A percentile compares a stretch with the other conserved stretches of the same genome.
These are phyloP conservation scores for Ustilago curta DNA, from an alignment of 1,284 basidiomycete genomes.

Conservation along the genomic window DNA sequence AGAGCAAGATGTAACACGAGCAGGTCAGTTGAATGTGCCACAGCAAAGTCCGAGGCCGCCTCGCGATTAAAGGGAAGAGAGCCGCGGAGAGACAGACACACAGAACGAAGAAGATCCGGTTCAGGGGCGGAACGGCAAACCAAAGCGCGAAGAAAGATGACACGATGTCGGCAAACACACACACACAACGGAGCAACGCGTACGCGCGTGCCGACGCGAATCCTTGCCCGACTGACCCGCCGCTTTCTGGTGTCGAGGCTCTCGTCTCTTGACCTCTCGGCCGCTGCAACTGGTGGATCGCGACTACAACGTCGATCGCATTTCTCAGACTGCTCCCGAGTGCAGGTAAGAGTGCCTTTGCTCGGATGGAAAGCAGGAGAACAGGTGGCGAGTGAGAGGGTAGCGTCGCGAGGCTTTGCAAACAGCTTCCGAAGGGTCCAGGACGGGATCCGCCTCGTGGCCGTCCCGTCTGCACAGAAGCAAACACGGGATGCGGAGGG, in stretches of 20 bases:
- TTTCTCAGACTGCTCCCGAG: no score
- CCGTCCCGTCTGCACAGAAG: slow-evolving; percentile 4
- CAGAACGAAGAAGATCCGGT: not conserved
- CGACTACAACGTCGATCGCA: no score
- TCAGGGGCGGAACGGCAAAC: not conserved
- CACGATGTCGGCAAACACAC: not conserved
- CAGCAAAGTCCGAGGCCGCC: not conserved
- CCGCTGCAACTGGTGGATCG: no score
- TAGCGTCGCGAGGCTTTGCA: slow-evolving; percentile 2
- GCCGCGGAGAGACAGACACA: not conserved
- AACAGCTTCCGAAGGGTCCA: slow-evolving; percentile 9
- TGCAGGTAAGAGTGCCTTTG: not conserved
- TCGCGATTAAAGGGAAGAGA: not conserved
- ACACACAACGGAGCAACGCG: not conserved
- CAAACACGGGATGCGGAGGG: slow-evolving; percentile 7
- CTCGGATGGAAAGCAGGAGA: not conserved
- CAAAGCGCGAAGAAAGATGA: not conserved
- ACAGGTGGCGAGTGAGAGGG: no score
- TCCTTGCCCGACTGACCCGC: not conserved
- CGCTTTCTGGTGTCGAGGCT: no score
- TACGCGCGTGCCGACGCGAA: not conserved
- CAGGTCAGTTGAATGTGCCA: not conserved
- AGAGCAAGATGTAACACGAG: slow-evolving; percentile 10
- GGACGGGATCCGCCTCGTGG: not conserved
- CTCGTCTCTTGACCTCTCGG: no score